Conservation (phyloP, 2,329 filamentous ascomycete species). For the Fusarium sp. region DNA sequence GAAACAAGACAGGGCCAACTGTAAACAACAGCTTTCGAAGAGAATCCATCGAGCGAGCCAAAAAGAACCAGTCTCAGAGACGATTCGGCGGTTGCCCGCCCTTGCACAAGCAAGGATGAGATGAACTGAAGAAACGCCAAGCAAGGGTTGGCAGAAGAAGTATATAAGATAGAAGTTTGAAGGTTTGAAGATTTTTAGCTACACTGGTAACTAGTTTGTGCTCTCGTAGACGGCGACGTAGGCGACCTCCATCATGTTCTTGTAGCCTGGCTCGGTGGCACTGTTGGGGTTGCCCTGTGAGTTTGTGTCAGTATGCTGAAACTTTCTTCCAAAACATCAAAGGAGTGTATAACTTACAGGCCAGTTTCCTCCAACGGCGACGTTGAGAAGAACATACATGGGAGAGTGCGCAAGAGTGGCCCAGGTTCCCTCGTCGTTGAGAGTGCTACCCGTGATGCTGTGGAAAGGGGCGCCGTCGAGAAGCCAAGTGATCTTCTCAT, state of each 20-base stretch:
- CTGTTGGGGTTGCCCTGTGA: constrained; percentile 51
- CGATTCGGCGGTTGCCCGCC: background rate
- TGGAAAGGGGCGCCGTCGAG: constrained; percentile 60
- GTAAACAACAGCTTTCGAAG: background rate
- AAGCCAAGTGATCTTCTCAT: constrained; percentile 63
- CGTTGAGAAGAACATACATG: constrained; percentile 61
- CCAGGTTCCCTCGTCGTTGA: constrained; percentile 59
- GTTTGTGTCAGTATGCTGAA: constrained; percentile 8
- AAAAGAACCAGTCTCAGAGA: constrained; percentile 7
- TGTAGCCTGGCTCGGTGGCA: constrained; percentile 53
- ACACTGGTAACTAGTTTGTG: constrained; percentile 17
- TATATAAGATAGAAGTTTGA: constrained; percentile 11
- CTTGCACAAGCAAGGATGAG: background rate
- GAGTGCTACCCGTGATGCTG: constrained; percentile 56
- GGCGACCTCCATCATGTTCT: constrained; percentile 57
- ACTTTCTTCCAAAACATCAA: background rate
- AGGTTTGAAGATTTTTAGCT: background rate
- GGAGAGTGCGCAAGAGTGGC: constrained; percentile 57
- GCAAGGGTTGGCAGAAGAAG: background rate
- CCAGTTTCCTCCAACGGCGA: constrained; percentile 62
- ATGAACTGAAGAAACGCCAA: constrained; percentile 18
- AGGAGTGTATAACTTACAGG: constrained; percentile 48
- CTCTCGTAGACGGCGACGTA: constrained; percentile 57
- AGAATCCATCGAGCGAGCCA: constrained; percentile 2
- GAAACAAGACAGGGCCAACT: constrained; percentile 19